These are phyloP conservation scores for Kwoniella shivajii DNA, from an alignment of 1,284 basidiomycete species.

Conservation along the genomic window DNA sequence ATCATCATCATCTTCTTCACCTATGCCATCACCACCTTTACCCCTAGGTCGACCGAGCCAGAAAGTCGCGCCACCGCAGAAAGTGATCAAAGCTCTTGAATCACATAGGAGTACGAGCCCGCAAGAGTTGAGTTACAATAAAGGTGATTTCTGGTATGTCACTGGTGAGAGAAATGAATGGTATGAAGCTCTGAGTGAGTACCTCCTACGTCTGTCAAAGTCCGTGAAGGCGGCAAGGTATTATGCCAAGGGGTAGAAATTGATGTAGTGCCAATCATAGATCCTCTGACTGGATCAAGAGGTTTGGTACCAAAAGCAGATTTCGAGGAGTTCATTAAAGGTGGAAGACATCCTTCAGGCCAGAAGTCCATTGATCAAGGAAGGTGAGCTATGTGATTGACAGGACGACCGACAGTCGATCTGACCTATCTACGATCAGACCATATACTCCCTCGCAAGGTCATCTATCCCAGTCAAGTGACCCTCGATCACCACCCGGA, in stretches of 20 bases:
- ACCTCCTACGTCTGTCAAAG: not conserved
- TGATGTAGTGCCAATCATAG: conserved; percentile 20
- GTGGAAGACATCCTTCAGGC: conserved; percentile 43
- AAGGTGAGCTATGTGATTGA: conserved; percentile 10
- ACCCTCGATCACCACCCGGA: conserved; percentile 21
- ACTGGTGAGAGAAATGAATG: conserved; percentile 68
- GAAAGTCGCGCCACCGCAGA: conserved; percentile 82
- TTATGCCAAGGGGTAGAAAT: not conserved
- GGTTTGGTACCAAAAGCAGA: conserved; percentile 82
- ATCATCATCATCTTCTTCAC: conserved; percentile 15
- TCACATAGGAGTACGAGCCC: conserved; percentile 72
- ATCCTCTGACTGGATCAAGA: conserved; percentile 86
- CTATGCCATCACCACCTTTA: conserved; percentile 28
- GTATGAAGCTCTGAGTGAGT: conserved; percentile 77
- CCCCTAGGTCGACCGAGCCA: conserved; percentile 65
- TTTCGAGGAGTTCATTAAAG: conserved; percentile 87
- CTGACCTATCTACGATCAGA: conserved; percentile 3
- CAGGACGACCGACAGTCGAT: not conserved
- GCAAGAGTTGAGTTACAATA: conserved; percentile 85
- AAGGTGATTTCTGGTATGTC: conserved; percentile 98
- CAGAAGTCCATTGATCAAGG: conserved; percentile 18
- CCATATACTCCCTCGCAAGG: conserved; percentile 27
- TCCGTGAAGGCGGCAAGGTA: not conserved
- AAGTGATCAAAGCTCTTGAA: conserved; percentile 85
- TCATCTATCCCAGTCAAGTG: conserved; percentile 16